phyloP scores from a whole-genome alignment of 2,329 filamentous ascomycete species.

The Trichoderma sp. region DNA sequence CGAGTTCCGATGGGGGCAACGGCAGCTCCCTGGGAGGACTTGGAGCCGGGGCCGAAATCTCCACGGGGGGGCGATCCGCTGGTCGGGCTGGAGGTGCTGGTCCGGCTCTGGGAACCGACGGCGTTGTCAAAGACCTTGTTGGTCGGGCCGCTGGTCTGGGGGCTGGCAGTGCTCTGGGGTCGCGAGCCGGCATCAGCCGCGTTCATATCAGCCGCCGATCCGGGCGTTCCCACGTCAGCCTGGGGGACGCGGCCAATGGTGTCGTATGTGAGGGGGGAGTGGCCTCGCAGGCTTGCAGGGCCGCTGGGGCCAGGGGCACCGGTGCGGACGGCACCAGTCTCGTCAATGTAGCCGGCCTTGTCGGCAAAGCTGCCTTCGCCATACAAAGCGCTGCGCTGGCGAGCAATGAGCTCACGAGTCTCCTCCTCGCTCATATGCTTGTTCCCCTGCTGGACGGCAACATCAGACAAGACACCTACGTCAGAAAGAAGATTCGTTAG shows the following conservation, averaged over 20 bases:
- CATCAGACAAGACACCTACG: slow-evolving; percentile 55
- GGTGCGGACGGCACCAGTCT: slow-evolving; percentile 62
- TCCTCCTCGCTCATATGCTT: slow-evolving; percentile 96
- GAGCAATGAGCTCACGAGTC: slow-evolving; percentile 91
- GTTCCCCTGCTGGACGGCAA: slow-evolving; percentile 45
- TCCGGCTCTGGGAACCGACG: slow-evolving; percentile 64
- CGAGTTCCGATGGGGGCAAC: slow-evolving; percentile 95
- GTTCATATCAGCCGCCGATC: slow-evolving; percentile 44
- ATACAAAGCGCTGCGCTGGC: slow-evolving; percentile 92
- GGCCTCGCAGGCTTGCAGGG: slow-evolving; percentile 67
- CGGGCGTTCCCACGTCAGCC: slow-evolving; percentile 44
- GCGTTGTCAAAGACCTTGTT: slow-evolving; percentile 65
- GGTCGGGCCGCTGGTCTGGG: slow-evolving; percentile 60
- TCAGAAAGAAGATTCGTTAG: slow-evolving; percentile 43
- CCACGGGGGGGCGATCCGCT: slow-evolving; percentile 73
- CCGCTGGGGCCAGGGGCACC: slow-evolving; percentile 67
- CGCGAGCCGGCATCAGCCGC: slow-evolving; percentile 60
- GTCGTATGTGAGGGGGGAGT: slow-evolving; percentile 80
- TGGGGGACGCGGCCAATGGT: slow-evolving; percentile 48
- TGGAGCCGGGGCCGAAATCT: slow-evolving; percentile 55
- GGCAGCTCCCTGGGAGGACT: slow-evolving; percentile 58
- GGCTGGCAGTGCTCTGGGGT: slow-evolving; percentile 83
- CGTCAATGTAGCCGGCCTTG: slow-evolving; percentile 67
- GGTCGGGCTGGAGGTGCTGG: slow-evolving; percentile 80
- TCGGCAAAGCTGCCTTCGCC: slow-evolving; percentile 73